Evolutionary conservation across 2,329 filamentous ascomycete genomes (phyloP).

Genomic region (Lecanicillium sp.): DNA sequence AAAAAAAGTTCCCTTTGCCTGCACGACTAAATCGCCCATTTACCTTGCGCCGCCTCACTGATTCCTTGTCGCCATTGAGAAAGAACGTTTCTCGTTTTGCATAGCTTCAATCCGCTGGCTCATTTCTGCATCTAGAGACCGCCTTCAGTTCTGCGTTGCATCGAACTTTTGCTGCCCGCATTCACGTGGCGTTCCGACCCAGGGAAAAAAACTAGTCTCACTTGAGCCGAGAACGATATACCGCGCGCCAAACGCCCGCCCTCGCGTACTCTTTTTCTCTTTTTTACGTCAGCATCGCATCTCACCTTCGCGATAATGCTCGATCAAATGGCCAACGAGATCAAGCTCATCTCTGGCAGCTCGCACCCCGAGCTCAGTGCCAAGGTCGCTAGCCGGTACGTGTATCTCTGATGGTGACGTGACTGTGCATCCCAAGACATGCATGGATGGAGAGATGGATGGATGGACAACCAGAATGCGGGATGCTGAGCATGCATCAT

Average conservation of each 20-base stretch:
- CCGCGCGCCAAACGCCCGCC: not conserved
- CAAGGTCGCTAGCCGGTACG: conserved; percentile 36
- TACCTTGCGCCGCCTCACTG: no score
- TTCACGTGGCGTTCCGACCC: no score
- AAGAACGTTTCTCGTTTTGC: no score
- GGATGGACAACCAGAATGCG: no score
- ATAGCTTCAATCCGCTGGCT: not conserved
- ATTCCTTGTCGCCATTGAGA: not conserved
- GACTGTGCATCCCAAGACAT: not conserved
- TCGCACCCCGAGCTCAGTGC: conserved; percentile 40
- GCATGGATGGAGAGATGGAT: conserved; percentile 7
- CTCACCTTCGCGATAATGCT: conserved; percentile 19
- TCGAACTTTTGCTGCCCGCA: no score
- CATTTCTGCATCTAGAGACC: conserved; percentile 2
- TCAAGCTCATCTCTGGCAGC: conserved; percentile 43
- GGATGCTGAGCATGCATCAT: no score
- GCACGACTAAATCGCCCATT: no score
- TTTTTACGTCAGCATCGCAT: not conserved
- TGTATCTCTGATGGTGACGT: conserved; percentile 1
- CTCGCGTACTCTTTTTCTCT: no score
- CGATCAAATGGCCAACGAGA: conserved; percentile 44
- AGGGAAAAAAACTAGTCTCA: conserved; percentile 2
- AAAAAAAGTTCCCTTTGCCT: conserved; percentile 9
- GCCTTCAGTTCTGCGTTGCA: no score
- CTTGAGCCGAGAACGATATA: not conserved